These are phyloP conservation scores for Scheffersomyces segobiensis DNA, from an alignment of 1,139 yeast species.

Conservation along the genomic window DNA sequence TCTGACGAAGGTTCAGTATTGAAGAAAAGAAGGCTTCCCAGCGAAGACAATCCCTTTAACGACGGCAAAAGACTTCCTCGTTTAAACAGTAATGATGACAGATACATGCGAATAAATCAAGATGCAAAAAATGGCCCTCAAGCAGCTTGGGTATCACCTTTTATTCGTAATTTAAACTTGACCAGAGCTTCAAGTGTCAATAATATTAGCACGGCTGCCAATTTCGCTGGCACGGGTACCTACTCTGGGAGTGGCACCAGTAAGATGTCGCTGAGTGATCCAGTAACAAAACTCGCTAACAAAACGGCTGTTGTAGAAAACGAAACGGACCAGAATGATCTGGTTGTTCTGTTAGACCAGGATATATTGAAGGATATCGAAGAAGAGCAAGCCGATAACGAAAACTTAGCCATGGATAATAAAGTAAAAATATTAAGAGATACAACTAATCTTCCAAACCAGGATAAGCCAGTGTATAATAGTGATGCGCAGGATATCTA, in stretches of 20 bases:
- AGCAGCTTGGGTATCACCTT: conserved; percentile 1
- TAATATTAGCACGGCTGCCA: neutral
- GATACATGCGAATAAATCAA: neutral
- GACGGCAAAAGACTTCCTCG: conserved; percentile 7
- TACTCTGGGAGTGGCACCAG: neutral
- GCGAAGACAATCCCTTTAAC: conserved; percentile 23
- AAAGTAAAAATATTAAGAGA: neutral
- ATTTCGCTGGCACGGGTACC: neutral
- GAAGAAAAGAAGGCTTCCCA: conserved; percentile 1
- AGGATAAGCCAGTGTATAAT: neutral
- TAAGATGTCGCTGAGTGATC: neutral
- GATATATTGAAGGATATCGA: neutral
- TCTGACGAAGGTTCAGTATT: neutral
- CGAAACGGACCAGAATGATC: neutral
- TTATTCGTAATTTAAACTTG: conserved; percentile 14
- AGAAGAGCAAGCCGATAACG: neutral
- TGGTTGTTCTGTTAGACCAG: neutral
- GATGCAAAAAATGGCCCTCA: neutral
- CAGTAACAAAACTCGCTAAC: neutral
- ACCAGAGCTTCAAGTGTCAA: conserved; percentile 4
- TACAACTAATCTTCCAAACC: neutral
- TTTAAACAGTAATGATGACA: conserved; percentile 4
- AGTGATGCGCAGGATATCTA: conserved; percentile 9
- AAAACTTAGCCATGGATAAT: neutral
- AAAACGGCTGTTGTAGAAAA: neutral